Conservation (phyloP, 129 eudicot species). For the Arctium minus region DNA sequence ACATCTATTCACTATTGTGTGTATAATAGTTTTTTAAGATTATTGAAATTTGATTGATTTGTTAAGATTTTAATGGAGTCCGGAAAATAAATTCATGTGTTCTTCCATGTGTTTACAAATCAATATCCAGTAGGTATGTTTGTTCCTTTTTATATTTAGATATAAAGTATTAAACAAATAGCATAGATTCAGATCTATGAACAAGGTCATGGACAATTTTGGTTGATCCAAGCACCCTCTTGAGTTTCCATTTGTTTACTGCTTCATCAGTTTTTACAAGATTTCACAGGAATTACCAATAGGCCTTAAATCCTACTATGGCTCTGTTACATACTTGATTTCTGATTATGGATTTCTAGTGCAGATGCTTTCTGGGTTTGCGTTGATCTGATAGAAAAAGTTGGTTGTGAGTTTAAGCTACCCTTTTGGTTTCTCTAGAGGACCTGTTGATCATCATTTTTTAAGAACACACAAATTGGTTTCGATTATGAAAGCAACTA, state of each 20-base stretch:
- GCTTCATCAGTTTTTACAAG: not conserved
- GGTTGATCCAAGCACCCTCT: not conserved
- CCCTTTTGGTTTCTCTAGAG: slow-evolving; percentile 33
- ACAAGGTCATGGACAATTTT: slow-evolving; percentile 10
- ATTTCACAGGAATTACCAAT: not conserved
- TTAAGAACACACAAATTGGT: slow-evolving; percentile 32
- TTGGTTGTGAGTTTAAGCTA: slow-evolving; percentile 37
- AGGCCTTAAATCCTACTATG: not conserved
- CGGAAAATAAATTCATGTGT: not conserved
- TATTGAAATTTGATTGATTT: not conserved
- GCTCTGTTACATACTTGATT: not conserved
- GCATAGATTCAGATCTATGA: slow-evolving; percentile 22
- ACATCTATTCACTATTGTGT: not conserved
- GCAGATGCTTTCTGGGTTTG: slow-evolving; percentile 50
- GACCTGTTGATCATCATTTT: slow-evolving; percentile 7
- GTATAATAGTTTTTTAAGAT: not conserved
- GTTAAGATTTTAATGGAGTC: not conserved
- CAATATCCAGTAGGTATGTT: not conserved
- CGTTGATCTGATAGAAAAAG: slow-evolving; percentile 28
- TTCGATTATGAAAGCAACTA: slow-evolving; percentile 38
- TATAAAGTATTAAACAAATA: not conserved
- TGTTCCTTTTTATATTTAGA: not conserved
- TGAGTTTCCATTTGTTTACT: not conserved
- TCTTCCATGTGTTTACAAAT: not conserved
- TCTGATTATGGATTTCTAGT: slow-evolving; percentile 15